Conservation (phyloP, 306 rosid genomes). For the Citrullus mucosospermus region DNA sequence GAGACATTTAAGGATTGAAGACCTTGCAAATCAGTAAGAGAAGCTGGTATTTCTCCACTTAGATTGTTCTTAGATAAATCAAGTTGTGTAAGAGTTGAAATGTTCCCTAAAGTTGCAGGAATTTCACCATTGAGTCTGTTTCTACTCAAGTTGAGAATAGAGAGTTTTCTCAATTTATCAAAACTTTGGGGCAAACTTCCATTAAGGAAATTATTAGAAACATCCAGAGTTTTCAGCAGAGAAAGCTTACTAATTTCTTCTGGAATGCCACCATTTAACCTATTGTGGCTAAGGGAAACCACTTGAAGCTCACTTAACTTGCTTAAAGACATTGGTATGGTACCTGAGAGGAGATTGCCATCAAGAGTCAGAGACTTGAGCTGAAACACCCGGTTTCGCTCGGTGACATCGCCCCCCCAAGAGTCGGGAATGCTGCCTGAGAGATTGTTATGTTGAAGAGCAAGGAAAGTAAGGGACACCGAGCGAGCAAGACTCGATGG, state of each 20-base stretch:
- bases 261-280: conserved; percentile 37
- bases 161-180: conserved; percentile 36
- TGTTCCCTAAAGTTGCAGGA: conserved; percentile 44
- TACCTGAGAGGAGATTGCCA: conserved; percentile 46
- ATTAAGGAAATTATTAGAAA: conserved; percentile 39
- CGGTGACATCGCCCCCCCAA: conserved; percentile 25
- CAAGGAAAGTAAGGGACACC: conserved; percentile 36
- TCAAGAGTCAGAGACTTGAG: conserved; percentile 41
- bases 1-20: conserved; percentile 61
- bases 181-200: conserved; percentile 47
- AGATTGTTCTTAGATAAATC: conserved; percentile 67
- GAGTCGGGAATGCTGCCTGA: conserved; percentile 47
- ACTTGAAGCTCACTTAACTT: conserved; percentile 28
- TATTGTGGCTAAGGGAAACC: conserved; percentile 37
- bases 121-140: conserved; percentile 51
- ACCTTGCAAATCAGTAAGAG: conserved; percentile 28
- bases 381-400: conserved; percentile 15
- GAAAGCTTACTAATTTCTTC: conserved; percentile 41
- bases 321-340: conserved; percentile 46
- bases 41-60: conserved; percentile 51
- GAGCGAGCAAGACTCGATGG: conserved; percentile 34
- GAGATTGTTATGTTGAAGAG: conserved; percentile 60
- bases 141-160: conserved; percentile 40
- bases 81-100: conserved; percentile 49
- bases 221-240: conserved; percentile 33